These are phyloP conservation scores for Tuber borchii DNA, from an alignment of 495 filamentous ascomycete genomes.

Conservation along the genomic window DNA sequence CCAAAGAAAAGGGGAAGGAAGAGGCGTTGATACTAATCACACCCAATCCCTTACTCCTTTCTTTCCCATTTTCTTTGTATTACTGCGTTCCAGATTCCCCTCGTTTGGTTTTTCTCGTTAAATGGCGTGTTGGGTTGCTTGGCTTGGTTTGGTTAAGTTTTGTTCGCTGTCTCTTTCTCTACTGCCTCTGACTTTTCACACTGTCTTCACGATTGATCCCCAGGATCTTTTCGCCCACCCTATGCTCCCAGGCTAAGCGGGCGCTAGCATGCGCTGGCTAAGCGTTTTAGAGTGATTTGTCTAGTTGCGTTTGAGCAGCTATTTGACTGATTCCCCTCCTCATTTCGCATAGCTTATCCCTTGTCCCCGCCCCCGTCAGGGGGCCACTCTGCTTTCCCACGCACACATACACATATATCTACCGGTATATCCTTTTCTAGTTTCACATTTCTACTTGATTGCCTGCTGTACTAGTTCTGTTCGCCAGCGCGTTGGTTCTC, in stretches of 20 bases:
- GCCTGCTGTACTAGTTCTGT: background rate
- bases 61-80: background rate
- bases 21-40: background rate
- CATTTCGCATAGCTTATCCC: background rate
- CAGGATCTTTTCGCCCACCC: background rate
- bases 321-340: background rate
- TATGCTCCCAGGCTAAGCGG: background rate
- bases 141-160: background rate
- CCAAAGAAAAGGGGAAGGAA: background rate
- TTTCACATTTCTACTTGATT: background rate
- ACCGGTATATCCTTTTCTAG: background rate
- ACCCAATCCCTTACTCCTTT: background rate
- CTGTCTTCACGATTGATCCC: background rate
- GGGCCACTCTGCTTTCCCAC: background rate
- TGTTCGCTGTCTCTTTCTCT: background rate
- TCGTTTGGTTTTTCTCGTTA: background rate
- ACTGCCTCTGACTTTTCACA: background rate
- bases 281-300: background rate
- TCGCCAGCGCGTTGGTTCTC: background rate
- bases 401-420: background rate
- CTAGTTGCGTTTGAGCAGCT: background rate
- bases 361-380: background rate
- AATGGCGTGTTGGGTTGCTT: background rate
- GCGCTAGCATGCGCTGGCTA: background rate
- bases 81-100: background rate